Base-by-base conservation (phyloP, 139 green algal genomes). In the Chlamydomonas sp. region DNA sequence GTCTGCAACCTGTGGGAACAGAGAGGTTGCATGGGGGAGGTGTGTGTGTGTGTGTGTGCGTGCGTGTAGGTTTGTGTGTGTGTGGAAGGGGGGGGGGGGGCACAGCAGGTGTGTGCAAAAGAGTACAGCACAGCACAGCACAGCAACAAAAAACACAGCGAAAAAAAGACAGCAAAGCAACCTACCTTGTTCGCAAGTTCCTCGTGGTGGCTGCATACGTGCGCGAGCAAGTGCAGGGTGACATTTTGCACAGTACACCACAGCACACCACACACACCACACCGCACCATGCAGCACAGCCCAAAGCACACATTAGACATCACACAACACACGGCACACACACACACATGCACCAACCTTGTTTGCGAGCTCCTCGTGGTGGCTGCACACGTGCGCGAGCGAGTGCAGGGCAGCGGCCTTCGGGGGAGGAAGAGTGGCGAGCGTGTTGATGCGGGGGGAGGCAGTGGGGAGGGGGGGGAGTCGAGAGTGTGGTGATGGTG, bases 361-460 rank as follows among this genome's bases (percentile, higher is more conserved):
- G 31, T 69, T 71, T 1, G 69, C 72, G 29, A 82, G 76, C 26
- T 74, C 68, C 54, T 82, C 76, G 33, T 76, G 37, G 54, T 82
- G 76, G 10, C 37, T 24, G 64, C 50, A 67, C 10, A 82, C 43
- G 43, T 82, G 72, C 28, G 39, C 50, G 30, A 80, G 60, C 26
- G 47, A 71, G 73, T 70, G 65, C 43, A 78, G 34, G 16, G 73
- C 73, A 16, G 66, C 73, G 8, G 69, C 66, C 31, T n/a, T 48
- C 36, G 36, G 69, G 34, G 39, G 65, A 35, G 36, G 48, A 50
- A 26, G 62, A 13, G 30, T 24, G 5, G 48, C 48, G 6, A 24
- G 30, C 6, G 6, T 4, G 5, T 28, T n/a, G 6, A 34, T 24
- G 48, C 48, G 30, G 48, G 3, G 3, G 48, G 28, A n/a, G 39